Base-by-base conservation (phyloP, 1,284 basidiomycete genomes). In the Quambalaria eucalypti region DNA sequence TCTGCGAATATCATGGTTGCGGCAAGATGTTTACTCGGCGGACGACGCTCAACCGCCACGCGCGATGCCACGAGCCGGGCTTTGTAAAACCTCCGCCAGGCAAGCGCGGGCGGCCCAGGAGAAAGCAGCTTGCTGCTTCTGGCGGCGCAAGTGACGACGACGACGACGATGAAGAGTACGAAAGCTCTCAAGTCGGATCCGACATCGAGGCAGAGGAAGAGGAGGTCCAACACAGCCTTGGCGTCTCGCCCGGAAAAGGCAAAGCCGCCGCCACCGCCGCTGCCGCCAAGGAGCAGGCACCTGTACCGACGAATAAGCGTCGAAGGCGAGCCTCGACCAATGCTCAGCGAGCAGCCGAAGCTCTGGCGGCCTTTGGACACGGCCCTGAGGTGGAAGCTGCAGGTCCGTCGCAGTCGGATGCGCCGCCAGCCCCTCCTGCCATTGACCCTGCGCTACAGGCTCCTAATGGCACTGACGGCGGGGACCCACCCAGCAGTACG, bases 21-120 rank as follows among this genome's bases (percentile, higher is more conserved):
- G 71, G 71, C 50, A 74, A 74, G 58, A 69, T 68, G 68, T 74
- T 74, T 48, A 74, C 71, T 1, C 62, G 72, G 7, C 67, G 72
- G 51, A 74, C 72, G n/a, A 74, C 72, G 28, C 66, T 74, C 50
- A 74, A 74, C 47, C 72, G 72, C 10, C 72, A 74, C 47, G 65
- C 68, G 31, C 58, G 69, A 16, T 66, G 69, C 56, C 65, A 72
- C 26, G 62, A 69, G 55, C 62, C 68, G 19, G 66, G 66, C 48
- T 66, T 65, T 42, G 60, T 61, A 58, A 65, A 65, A 50, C 65
- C 65, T 25, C 42, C 42, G 21, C 42, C 42, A 14, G 42, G 42
- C 52, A 63, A 62, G 56, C 61, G 42, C 16, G 42, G 42, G 2
- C n/a, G 42, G 31, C 40, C 28, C 29, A 25, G 42, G 23, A 44